Evolutionary conservation across 2,329 filamentous ascomycete genomes (phyloP), one percentile per base, ranked within the genome.

Genomic region (Didymellaceae sp.): DNA sequence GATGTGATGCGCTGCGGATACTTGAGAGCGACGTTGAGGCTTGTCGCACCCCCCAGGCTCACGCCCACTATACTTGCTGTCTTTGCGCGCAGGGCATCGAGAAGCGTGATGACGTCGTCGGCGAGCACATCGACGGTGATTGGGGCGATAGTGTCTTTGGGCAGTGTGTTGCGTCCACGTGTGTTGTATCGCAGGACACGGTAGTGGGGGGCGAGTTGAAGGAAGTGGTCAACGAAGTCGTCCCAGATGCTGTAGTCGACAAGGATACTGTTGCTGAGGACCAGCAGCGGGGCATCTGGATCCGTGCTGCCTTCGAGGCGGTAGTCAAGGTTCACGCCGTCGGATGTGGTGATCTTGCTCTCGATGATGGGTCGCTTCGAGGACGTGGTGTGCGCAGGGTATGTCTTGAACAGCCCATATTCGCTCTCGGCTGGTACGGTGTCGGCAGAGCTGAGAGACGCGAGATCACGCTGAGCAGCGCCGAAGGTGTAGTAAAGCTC

Each of bases 201-300:
- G 70, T 90, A 86, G 3, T 85, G 83, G 18, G 86, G 83, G 0
- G 74, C 70, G 41, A 81, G 80, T 10, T 71, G 62, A 32, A 79
- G 70, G 58, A 94, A 80, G n/a, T 83, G 75, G 1, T 77, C 74
- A 1, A 94, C 75, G 52, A 95, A 84, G 1, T 79, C 78, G 62
- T 94, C 88, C 91, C 91, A 96, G 82, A 96, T 94, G 68, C 83
- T 79, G 57, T 87, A 81, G 38, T 87, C 85, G 2, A 89, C 90
- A 6, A 96, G 82, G 40, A 96, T 86, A 1, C 88, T 92, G 77
- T 95, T 95, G 73, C 81, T 82, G 59, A 92, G 87, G 16, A 90
- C 85, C 9, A 96, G 79, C 0, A 88, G 82, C 0, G 90, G 90
- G 0, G 90, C 88, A 16, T 81, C 67, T 0, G 86, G 83, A 24